A percentile compares a stretch with the other conserved stretches of the same genome.
These are phyloP conservation scores for Metschnikowia santaceciliae DNA, from an alignment of 805 yeast species.

Conservation along the genomic window DNA sequence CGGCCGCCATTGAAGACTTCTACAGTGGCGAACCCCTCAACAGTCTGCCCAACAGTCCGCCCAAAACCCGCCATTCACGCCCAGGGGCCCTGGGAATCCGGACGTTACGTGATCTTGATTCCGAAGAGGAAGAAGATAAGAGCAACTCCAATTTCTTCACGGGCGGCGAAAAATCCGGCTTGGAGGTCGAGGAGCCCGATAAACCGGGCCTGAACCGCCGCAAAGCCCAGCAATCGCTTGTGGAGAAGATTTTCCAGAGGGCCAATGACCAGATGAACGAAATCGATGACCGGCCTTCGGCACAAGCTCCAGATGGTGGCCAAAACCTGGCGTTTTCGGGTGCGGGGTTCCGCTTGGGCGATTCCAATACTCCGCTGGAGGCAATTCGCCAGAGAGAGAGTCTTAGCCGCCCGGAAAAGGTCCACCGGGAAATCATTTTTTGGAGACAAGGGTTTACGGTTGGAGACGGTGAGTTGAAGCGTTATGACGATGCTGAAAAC, in stretches of 20 bases:
- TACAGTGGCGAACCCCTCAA: conserved; percentile 21
- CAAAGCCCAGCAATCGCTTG: conserved; percentile 37
- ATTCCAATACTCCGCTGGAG: conserved; percentile 37
- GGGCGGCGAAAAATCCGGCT: conserved; percentile 71
- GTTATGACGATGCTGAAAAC: conserved; percentile 93
- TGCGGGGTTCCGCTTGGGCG: conserved; percentile 51
- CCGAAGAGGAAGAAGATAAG: conserved; percentile 51
- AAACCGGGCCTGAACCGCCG: conserved; percentile 33
- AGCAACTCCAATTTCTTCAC: conserved; percentile 56
- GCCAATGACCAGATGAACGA: conserved; percentile 48
- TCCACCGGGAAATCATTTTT: conserved; percentile 78
- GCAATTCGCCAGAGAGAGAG: conserved; percentile 26
- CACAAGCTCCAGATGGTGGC: conserved; percentile 18
- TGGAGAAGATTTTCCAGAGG: conserved; percentile 65
- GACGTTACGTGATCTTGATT: conserved; percentile 41
- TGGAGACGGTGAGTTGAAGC: conserved; percentile 81
- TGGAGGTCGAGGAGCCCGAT: conserved; percentile 75
- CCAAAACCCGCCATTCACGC: not conserved
- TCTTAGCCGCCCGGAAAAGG: conserved; percentile 41
- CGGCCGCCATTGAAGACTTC: conserved; percentile 40
- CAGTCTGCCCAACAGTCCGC: too few relatives aligned
- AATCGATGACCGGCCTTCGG: conserved; percentile 35
- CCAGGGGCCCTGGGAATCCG: conserved; percentile 24
- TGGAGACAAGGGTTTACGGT: conserved; percentile 97
- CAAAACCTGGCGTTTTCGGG: conserved; percentile 38